Conservation (phyloP, 1,139 yeast species). For the Dujonia santamariae region DNA sequence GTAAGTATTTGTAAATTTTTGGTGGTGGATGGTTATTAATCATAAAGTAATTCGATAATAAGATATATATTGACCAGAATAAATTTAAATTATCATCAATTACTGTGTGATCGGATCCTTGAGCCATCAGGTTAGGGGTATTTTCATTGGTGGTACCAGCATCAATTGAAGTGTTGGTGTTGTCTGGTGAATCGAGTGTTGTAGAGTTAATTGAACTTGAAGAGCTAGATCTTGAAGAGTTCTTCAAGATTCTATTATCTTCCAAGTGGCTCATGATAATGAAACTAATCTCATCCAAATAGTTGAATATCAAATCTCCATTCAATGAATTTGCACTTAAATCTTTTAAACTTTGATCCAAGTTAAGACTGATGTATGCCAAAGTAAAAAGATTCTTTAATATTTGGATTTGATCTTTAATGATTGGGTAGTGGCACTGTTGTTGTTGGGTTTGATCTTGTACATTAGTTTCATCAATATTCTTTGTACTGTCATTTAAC, state of each 20-base stretch:
- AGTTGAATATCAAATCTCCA: slow-evolving; percentile 39
- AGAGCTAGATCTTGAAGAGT: slow-evolving; percentile 6
- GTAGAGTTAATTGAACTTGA: slow-evolving; percentile 7
- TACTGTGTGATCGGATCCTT: background rate
- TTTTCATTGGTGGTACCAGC: no score
- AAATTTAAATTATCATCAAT: slow-evolving; percentile 20
- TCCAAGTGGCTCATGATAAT: slow-evolving; percentile 27
- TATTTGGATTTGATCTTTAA: slow-evolving; percentile 40
- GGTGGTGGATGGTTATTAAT: slow-evolving; percentile 33
- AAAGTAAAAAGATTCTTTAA: slow-evolving; percentile 31
- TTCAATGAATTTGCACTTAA: slow-evolving; percentile 17
- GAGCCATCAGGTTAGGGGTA: background rate
- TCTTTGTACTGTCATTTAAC: slow-evolving; percentile 8
- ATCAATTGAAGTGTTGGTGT: background rate
- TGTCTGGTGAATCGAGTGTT: background rate
- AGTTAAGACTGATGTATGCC: slow-evolving; percentile 28
- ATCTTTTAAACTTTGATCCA: slow-evolving; percentile 20
- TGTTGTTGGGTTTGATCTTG: background rate
- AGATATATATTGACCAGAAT: slow-evolving; percentile 44
- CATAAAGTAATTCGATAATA: slow-evolving; percentile 36
- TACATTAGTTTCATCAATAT: slow-evolving; percentile 2
- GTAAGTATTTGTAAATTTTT: slow-evolving; percentile 32
- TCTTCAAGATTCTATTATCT: slow-evolving; percentile 1
- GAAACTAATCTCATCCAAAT: slow-evolving; percentile 44
- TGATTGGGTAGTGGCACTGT: slow-evolving; percentile 10